phyloP scores from a whole-genome alignment of 1,139 yeast species.

The Candida sp. region DNA sequence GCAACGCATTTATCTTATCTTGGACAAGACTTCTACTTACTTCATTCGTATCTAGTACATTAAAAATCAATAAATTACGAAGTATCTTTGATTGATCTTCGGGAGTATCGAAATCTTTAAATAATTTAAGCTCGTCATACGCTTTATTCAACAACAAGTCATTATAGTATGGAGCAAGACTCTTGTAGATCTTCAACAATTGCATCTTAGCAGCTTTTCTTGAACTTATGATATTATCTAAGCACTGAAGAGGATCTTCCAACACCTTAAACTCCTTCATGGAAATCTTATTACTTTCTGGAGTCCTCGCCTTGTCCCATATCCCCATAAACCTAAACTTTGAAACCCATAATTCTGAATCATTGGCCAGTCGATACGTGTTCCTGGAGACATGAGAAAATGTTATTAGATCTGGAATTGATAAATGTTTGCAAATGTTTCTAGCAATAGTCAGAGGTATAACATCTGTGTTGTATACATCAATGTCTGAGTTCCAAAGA shows the following conservation, averaged over 20 bases:
- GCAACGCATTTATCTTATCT: conserved; percentile 52
- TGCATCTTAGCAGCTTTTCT: conserved; percentile 41
- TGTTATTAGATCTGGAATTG: conserved; percentile 32
- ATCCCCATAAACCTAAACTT: conserved; percentile 47
- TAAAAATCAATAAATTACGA: conserved; percentile 34
- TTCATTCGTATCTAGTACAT: conserved; percentile 34
- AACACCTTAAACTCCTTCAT: conserved; percentile 3
- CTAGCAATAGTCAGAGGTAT: conserved; percentile 40
- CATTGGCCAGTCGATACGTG: conserved; percentile 32
- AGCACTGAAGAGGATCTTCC: conserved; percentile 34
- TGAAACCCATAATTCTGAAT: conserved; percentile 49
- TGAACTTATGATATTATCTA: conserved; percentile 35
- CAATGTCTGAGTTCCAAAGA: conserved; percentile 48
- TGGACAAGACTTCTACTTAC: conserved; percentile 31
- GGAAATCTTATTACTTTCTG: not conserved
- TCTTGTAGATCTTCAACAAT: conserved; percentile 38
- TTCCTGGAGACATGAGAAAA: conserved; percentile 38
- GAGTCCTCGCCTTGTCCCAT: conserved; percentile 30
- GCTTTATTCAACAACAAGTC: conserved; percentile 48
- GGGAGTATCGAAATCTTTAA: conserved; percentile 47
- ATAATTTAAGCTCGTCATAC: conserved; percentile 43
- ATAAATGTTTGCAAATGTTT: conserved; percentile 31
- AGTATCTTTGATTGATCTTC: conserved; percentile 46
- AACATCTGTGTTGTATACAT: conserved; percentile 40
- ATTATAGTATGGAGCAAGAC: conserved; percentile 41